Evolutionary conservation across 768 basidiomycete species (phyloP), one percentile per base, ranked within the genome.

Genomic region (Polyporus arcularius): DNA sequence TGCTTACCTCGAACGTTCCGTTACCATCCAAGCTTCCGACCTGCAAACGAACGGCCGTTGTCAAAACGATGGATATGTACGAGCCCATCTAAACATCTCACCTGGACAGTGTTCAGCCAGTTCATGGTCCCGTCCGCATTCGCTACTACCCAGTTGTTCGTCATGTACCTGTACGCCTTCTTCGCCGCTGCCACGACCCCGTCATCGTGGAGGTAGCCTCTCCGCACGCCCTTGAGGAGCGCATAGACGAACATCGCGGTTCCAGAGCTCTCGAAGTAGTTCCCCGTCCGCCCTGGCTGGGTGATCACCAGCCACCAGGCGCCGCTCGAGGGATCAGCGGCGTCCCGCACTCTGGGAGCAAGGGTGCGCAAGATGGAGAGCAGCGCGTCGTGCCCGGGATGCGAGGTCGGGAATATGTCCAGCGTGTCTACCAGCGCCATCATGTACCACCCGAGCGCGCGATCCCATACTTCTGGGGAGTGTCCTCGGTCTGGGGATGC

Each of bases 261-360:
- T 0, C 75, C 80, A 60, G 78, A 79, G 68, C 79, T 80, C 72
- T 83, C 81, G 57, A 82, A 80, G 62, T 82, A 82, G 61, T 83
- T 83, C 40, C 70, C 71, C 30, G 69, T 65, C 18, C 80, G 66
- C 28, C 79, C 79, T 15, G 81, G 79, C 64, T 82, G 77, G 10
- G 77, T 79, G 30, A 81, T 72, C n/a, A 83, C 80, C 31, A 81
- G 73, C 81, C 80, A 82, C 79, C 80, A 83, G 15, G 73, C 80
- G 18, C 79, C 80, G 12, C 70, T 71, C 2, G 52, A 56, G 4
- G 72, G 69, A 56, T 81, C 78, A 0, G 79, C 79, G 0, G 79
- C 78, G 54, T 72, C 73, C 8, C 67, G 66, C 8, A 82, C 64
- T 16, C 66, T 68, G 3, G 78, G 78, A 0, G 71, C 71, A 12